A percentile compares a stretch with the other conserved stretches of the same genome.
These are phyloP conservation scores for Globisporangium lucens DNA, from an alignment of 352 stramenopile genomes.

Conservation along the genomic window DNA sequence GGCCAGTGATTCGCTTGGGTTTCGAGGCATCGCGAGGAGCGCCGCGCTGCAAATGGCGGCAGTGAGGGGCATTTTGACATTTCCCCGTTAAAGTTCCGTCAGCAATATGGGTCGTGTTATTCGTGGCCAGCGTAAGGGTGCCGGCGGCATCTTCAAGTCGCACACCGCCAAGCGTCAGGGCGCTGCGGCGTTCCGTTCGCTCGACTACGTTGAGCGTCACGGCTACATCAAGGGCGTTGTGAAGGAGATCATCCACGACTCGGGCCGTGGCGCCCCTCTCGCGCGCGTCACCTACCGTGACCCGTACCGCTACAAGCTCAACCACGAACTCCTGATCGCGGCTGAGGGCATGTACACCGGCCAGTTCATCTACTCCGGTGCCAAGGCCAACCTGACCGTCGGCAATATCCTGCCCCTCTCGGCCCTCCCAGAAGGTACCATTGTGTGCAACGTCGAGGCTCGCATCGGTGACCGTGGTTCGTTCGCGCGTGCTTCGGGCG, in stretches of 20 bases:
- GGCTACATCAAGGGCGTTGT: slow-evolving; percentile 99
- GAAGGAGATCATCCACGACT: slow-evolving; percentile 99
- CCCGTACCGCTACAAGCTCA: slow-evolving; percentile 88
- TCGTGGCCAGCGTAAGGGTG: slow-evolving; percentile 87
- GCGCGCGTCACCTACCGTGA: slow-evolving; percentile 94
- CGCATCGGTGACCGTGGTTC: slow-evolving; percentile 95
- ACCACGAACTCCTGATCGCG: slow-evolving; percentile 96
- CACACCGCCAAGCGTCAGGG: slow-evolving; percentile 82
- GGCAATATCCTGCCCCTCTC: slow-evolving; percentile 97
- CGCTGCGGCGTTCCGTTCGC: slow-evolving; percentile 61
- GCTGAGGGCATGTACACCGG: slow-evolving; percentile 99
- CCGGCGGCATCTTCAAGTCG: slow-evolving; percentile 81
- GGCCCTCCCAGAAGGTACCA: slow-evolving; percentile 97
- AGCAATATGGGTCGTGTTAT: slow-evolving; percentile 85
- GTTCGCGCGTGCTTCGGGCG: slow-evolving; percentile 95
- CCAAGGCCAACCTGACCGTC: slow-evolving; percentile 94
- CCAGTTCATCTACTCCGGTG: slow-evolving; percentile 98
- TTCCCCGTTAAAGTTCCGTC: slow-evolving; percentile 46
- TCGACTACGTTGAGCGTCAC: slow-evolving; percentile 92
- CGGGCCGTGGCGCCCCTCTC: slow-evolving; percentile 95
- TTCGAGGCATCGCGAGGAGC: slow-evolving; percentile 19
- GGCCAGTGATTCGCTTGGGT: slow-evolving; percentile 15
- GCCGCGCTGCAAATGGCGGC: not conserved
- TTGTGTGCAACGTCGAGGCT: slow-evolving; percentile 98
- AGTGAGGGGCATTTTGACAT: slow-evolving; percentile 68